Percentiles rank a stretch among this genome's conserved stretches.
Conservation (phyloP, 805 yeast species). For the Cyberlindnera euphorbiae region DNA sequence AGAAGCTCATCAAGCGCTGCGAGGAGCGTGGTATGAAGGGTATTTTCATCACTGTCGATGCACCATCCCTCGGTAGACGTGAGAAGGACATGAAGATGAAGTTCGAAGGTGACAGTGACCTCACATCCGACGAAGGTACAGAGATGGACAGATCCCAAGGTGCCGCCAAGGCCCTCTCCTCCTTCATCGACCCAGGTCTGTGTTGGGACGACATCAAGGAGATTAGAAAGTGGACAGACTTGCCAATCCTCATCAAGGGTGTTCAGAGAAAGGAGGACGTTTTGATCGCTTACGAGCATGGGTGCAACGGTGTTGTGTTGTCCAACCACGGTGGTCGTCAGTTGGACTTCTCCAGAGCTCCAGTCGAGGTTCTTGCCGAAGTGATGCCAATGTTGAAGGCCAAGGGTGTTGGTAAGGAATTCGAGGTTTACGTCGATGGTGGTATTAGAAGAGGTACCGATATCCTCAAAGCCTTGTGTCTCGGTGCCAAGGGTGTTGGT, state of each 20-base stretch:
- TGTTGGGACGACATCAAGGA: conserved; percentile 62
- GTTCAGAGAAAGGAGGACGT: conserved; percentile 83
- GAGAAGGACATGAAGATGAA: conserved; percentile 81
- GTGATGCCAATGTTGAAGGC: conserved; percentile 48
- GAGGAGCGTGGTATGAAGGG: conserved; percentile 75
- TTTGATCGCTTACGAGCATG: conserved; percentile 62
- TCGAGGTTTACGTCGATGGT: conserved; percentile 63
- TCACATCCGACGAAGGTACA: conserved; percentile 38
- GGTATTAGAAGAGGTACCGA: conserved; percentile 70
- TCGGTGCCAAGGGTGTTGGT: conserved; percentile 71
- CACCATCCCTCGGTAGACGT: conserved; percentile 86
- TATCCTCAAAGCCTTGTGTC: conserved; percentile 57
- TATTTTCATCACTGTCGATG: conserved; percentile 85
- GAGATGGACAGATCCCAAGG: conserved; percentile 67
- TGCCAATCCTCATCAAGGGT: conserved; percentile 76
- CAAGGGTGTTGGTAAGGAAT: conserved; percentile 40
- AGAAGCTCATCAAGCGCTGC: conserved; percentile 60
- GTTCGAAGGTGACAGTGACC: conserved; percentile 44
- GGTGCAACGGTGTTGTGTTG: conserved; percentile 72
- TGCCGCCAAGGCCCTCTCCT: conserved; percentile 81
- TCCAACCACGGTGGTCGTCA: conserved; percentile 93
- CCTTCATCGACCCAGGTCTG: conserved; percentile 71
- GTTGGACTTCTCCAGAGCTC: conserved; percentile 76
- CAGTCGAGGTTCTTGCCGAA: conserved; percentile 71
- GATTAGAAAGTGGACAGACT: conserved; percentile 48